These are phyloP conservation scores for Penicilliopsis zonata DNA, from an alignment of 495 filamentous ascomycete species.

Conservation along the genomic window DNA sequence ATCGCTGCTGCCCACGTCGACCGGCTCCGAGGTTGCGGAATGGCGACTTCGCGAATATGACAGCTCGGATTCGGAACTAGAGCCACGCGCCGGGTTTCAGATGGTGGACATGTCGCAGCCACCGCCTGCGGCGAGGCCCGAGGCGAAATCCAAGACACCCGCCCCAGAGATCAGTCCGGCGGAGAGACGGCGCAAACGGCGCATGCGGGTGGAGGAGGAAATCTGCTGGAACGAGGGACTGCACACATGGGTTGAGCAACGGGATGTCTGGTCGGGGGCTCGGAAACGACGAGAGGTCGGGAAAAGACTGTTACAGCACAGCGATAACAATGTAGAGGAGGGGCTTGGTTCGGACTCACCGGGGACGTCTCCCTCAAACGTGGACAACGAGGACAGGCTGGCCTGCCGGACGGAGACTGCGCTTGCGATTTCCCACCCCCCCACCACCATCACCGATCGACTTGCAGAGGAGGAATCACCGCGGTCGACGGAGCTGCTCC, in stretches of 20 bases:
- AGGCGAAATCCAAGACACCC: background rate
- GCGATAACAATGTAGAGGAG: slow-evolving; percentile 2
- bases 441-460: background rate
- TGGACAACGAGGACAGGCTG: background rate
- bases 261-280: slow-evolving; percentile 86
- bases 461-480: background rate
- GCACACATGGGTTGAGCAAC: slow-evolving; percentile 56
- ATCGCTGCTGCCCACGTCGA: too few species aligned
- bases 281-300: slow-evolving; percentile 20
- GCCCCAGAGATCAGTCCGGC: slow-evolving; percentile 1
- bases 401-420: background rate
- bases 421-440: background rate
- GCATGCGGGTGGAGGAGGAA: slow-evolving; percentile 54
- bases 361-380: slow-evolving; percentile 8
- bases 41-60: slow-evolving; percentile 33
- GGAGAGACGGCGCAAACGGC: slow-evolving; percentile 46
- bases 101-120: background rate
- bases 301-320: slow-evolving; percentile 2
- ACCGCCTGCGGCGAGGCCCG: background rate
- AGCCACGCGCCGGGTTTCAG: slow-evolving; percentile 2
- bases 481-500: background rate
- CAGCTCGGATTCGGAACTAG: slow-evolving; percentile 30
- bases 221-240: slow-evolving; percentile 76
- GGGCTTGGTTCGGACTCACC: slow-evolving; percentile 10
- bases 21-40: too few species aligned